Conservation (phyloP, 345 rosid genomes). For the Melaleuca quinquenervia region DNA sequence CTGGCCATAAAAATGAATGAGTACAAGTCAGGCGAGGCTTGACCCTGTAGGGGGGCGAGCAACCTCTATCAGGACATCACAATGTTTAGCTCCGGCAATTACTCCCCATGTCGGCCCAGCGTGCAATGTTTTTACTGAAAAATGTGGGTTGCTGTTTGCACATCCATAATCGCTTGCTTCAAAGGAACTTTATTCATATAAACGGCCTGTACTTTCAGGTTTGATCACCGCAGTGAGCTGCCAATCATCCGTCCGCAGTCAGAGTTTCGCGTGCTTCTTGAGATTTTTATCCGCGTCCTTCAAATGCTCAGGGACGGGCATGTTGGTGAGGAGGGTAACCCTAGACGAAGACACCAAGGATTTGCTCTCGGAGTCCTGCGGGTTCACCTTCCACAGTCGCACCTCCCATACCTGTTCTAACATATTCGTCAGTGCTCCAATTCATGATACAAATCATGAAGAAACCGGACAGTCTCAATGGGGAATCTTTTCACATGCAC, state of each 20-base stretch:
- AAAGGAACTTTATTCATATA: neutral
- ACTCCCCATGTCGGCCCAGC: neutral
- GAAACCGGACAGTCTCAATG: neutral
- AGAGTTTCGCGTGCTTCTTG: constrained; percentile 48
- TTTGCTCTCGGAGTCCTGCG: constrained; percentile 20
- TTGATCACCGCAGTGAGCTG: neutral
- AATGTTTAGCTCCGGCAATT: neutral
- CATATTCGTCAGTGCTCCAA: neutral
- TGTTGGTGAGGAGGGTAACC: constrained; percentile 60
- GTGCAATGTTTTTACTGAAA: neutral
- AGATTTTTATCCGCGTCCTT: constrained; percentile 35
- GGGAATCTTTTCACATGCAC: neutral
- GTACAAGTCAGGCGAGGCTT: neutral
- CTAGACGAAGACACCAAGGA: constrained; percentile 46
- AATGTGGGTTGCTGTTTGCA: neutral
- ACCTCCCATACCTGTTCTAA: constrained; percentile 79
- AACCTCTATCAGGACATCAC: neutral
- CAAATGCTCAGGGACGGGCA: constrained; percentile 59
- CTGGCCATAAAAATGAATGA: neutral
- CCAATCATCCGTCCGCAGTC: neutral
- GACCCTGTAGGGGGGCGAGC: neutral
- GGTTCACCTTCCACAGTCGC: constrained; percentile 43
- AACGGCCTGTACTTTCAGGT: neutral
- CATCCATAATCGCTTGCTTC: neutral
- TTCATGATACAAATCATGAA: neutral